phyloP scores from a whole-genome alignment of 257 asterid species.

The Striga asiatica region DNA sequence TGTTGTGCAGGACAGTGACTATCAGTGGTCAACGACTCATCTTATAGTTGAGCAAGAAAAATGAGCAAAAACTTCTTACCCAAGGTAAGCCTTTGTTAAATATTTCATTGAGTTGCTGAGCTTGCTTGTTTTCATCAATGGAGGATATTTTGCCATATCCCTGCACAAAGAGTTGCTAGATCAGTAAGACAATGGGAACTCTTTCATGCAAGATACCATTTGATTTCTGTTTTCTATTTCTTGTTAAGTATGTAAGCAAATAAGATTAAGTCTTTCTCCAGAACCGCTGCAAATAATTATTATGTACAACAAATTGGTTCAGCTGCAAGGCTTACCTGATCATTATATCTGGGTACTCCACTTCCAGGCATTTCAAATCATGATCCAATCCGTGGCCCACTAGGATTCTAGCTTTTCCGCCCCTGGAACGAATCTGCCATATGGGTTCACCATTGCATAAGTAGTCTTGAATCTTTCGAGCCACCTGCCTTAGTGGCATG shows the following conservation, averaged over 20 bases:
- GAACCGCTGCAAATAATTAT: too few species aligned
- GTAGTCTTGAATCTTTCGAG: constrained; percentile 71
- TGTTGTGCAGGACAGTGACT: too few species aligned
- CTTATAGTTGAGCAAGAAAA: too few species aligned
- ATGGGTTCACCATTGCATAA: constrained; percentile 83
- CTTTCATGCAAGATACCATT: background rate
- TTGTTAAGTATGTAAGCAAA: too few species aligned
- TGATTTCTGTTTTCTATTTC: too few species aligned
- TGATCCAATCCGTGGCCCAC: constrained; percentile 88
- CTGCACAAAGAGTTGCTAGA: constrained; percentile 23
- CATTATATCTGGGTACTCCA: constrained; percentile 55
- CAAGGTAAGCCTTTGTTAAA: constrained; percentile 66
- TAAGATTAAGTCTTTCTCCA: too few species aligned
- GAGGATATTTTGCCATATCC: constrained; percentile 83
- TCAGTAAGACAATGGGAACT: too few species aligned
- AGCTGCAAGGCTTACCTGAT: constrained; percentile 44
- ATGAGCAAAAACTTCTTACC: constrained; percentile 34
- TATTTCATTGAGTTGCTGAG: constrained; percentile 87
- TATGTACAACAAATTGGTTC: too few species aligned
- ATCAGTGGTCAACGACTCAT: too few species aligned
- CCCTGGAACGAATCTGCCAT: constrained; percentile 77
- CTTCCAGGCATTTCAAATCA: constrained; percentile 67
- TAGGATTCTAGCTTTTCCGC: constrained; percentile 55
- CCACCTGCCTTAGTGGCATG: constrained; percentile 53
- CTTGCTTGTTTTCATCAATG: constrained; percentile 86